Evolutionary conservation across 1,139 yeast species (phyloP).

Genomic region (Blastobotrys ciferrii): DNA sequence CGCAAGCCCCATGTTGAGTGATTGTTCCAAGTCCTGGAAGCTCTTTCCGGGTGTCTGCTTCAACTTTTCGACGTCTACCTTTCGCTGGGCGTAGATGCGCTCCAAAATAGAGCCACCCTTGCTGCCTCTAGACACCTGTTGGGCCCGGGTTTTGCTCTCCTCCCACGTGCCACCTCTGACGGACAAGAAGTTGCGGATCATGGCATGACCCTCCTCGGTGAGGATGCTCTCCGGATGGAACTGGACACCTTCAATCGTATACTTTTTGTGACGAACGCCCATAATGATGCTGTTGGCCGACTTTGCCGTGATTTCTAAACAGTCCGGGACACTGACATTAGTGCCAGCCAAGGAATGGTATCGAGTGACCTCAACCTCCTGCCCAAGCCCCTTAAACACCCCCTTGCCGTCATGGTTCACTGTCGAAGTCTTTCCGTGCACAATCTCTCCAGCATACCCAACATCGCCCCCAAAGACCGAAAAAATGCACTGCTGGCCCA

Average conservation of each 20-base stretch:
- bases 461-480: constrained; percentile 93
- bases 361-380: constrained; percentile 87
- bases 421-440: constrained; percentile 93
- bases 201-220: constrained; percentile 88
- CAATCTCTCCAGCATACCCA: constrained; percentile 90
- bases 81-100: constrained; percentile 69
- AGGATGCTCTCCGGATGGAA: constrained; percentile 95
- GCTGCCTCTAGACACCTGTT: constrained; percentile 24
- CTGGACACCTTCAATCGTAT: constrained; percentile 91
- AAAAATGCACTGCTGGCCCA: constrained; percentile 97
- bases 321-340: constrained; percentile 64
- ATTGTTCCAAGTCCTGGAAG: constrained; percentile 59
- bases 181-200: constrained; percentile 77
- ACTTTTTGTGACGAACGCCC: constrained; percentile 92
- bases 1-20: constrained; percentile 66
- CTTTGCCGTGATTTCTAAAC: constrained; percentile 79
- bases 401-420: constrained; percentile 87
- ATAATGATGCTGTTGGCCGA: constrained; percentile 75
- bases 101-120: constrained; percentile 57
- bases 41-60: constrained; percentile 67
- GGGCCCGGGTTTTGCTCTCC: constrained; percentile 29
- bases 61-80: constrained; percentile 56
- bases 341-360: constrained; percentile 96
- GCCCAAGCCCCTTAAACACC: constrained; percentile 79
- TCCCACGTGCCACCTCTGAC: constrained; percentile 83